These are phyloP conservation scores for Penicillium janthinellum DNA, from an alignment of 2,329 filamentous ascomycete genomes.

Conservation along the genomic window DNA sequence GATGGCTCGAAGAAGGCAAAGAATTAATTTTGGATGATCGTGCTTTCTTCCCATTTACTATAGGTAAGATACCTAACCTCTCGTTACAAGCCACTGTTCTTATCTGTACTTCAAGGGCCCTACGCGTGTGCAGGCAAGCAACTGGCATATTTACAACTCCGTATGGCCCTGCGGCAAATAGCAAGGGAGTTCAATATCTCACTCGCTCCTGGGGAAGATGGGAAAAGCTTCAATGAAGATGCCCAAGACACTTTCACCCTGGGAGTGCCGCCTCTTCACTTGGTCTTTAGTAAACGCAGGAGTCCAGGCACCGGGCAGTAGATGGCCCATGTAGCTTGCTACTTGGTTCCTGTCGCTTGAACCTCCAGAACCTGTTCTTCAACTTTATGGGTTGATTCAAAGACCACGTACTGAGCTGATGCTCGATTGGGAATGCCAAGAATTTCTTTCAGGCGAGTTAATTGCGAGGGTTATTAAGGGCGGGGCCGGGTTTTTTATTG, in stretches of 20 bases:
- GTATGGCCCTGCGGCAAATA: constrained; percentile 25
- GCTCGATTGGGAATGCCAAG: not conserved
- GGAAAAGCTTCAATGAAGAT: constrained; percentile 17
- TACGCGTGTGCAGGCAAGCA: constrained; percentile 36
- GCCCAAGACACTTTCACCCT: constrained; percentile 29
- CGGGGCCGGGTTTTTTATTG: not conserved
- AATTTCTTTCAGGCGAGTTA: not conserved
- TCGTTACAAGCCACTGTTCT: not conserved
- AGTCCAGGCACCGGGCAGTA: not conserved
- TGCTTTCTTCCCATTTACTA: constrained; percentile 32
- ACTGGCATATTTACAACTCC: constrained; percentile 36
- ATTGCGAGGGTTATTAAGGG: no score
- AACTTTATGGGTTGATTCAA: not conserved
- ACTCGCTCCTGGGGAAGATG: constrained; percentile 25
- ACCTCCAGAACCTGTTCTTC: no score
- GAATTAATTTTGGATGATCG: constrained; percentile 23
- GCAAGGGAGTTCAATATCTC: constrained; percentile 23
- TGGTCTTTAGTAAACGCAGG: constrained; percentile 8
- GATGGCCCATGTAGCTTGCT: not conserved
- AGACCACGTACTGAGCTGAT: not conserved
- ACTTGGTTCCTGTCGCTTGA: not conserved
- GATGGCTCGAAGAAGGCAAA: constrained; percentile 30
- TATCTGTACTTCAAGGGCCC: constrained; percentile 16
- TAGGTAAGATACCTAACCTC: constrained; percentile 11
- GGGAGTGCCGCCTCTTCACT: constrained; percentile 31